Evolutionary conservation across 2,329 filamentous ascomycete genomes (phyloP), one percentile per base, ranked within the genome.

Genomic region (Beauveria varroae): DNA sequence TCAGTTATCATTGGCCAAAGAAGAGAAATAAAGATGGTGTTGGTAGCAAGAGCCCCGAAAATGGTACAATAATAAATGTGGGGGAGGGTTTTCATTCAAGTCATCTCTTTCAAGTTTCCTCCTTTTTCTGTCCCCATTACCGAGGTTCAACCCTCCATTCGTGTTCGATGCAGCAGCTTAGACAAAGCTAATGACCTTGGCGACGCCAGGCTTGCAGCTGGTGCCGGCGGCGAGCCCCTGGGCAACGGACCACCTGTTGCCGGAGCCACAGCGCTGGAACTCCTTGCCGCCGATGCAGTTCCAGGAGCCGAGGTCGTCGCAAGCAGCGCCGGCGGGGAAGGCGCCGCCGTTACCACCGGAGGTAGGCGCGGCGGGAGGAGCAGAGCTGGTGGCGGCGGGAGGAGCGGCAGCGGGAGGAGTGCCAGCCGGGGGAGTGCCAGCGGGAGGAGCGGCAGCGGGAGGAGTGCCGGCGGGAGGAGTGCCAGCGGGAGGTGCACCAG

Each of bases 181-280:
- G 46, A 41, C 52, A 44, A 66, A 64, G 26, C 64, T 65, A 47
- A 76, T 68, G 20, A 65, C 59, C 22, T 68, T 65, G 22, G 61
- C 63, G 41, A 67, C 63, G 57, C 70, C 72, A 24, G 68, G 64
- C 61, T 70, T 64, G 71, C 85, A 87, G 30, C 73, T 72, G 16
- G 81, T 86, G 43, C 85, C 85, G 1, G 74, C 65, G 1, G 84
- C 79, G 77, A 86, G 78, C 41, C 72, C 66, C 62, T 81, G 75
- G 44, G 75, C 64, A 6, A 66, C 68, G 20, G 80, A 78, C 85
- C 85, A 87, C 40, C 8, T 52, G 59, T 71, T 66, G 6, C 84
- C 84, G 16, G 77, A 80, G n/a, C 82, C 84, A 66, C 85, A 87
- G 61, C 83, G 83, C 73, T 87, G 84, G 77, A 85, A 87, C 55